phyloP scores from a whole-genome alignment of 768 basidiomycete genomes.

The Mycena sanguinolenta region DNA sequence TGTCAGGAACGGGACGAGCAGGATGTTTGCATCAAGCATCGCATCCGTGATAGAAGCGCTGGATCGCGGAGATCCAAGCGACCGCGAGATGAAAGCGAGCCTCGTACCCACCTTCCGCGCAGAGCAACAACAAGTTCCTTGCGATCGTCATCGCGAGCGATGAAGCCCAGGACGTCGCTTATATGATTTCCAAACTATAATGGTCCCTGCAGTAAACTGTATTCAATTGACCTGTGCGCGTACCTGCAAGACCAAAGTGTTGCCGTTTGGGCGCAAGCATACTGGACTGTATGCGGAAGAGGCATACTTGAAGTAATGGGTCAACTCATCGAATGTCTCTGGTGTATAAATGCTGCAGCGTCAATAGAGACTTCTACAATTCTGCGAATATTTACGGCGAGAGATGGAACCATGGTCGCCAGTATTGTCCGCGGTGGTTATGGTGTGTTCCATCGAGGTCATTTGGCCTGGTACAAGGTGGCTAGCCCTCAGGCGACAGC shows the following conservation, averaged over 20 bases:
- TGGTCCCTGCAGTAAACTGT: not conserved
- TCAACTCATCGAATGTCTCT: slow-evolving; percentile 57
- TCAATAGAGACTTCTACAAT: not conserved
- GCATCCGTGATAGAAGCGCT: slow-evolving; percentile 59
- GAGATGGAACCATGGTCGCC: slow-evolving; percentile 7
- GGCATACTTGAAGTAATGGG: slow-evolving; percentile 69
- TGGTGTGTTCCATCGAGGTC: slow-evolving; percentile 1
- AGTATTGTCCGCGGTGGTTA: slow-evolving; percentile 10
- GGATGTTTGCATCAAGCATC: slow-evolving; percentile 57
- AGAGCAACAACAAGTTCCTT: slow-evolving; percentile 64
- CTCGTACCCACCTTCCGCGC: slow-evolving; percentile 59
- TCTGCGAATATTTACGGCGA: slow-evolving; percentile 10
- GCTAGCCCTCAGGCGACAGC: not conserved
- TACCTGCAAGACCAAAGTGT: slow-evolving; percentile 54
- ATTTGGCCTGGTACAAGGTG: not conserved
- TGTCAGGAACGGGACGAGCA: slow-evolving; percentile 58
- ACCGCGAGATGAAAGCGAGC: not conserved
- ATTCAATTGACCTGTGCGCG: not conserved
- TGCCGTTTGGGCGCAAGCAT: slow-evolving; percentile 66
- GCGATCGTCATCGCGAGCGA: slow-evolving; percentile 60
- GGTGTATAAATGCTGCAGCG: not conserved
- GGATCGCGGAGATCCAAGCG: slow-evolving; percentile 17
- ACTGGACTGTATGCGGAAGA: slow-evolving; percentile 61
- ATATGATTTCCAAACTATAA: slow-evolving; percentile 55
- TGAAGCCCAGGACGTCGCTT: slow-evolving; percentile 63